These are phyloP conservation scores for Pythium pyrilobum DNA, from an alignment of 352 stramenopile species.

Conservation along the genomic window DNA sequence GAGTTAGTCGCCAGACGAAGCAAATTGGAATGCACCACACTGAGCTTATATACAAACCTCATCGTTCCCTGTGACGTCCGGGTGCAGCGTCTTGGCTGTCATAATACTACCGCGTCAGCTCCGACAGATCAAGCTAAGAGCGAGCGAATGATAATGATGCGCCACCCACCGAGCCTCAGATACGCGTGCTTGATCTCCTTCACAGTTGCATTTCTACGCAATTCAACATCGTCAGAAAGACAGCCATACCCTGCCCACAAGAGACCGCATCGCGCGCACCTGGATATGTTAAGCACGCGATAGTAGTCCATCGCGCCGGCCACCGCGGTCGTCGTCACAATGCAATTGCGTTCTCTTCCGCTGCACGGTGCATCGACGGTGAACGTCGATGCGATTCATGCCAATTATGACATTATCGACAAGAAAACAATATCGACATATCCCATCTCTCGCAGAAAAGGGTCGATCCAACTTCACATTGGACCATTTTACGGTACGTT, in stretches of 20 bases:
- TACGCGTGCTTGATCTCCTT: slow-evolving; percentile 84
- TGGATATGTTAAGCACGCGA: slow-evolving; percentile 67
- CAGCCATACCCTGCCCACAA: background rate
- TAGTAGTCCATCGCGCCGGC: slow-evolving; percentile 59
- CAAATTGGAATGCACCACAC: background rate
- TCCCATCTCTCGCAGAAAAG: too few relatives aligned
- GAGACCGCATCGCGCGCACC: slow-evolving; percentile 19
- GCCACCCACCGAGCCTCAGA: slow-evolving; percentile 50
- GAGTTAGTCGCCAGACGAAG: background rate
- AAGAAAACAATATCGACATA: too few relatives aligned
- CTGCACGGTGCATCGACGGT: too few relatives aligned
- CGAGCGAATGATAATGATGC: background rate
- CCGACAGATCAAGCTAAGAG: background rate
- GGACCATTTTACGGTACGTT: too few relatives aligned
- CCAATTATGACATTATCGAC: too few relatives aligned
- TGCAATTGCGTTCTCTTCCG: too few relatives aligned
- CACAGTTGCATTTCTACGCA: slow-evolving; percentile 35
- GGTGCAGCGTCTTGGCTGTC: slow-evolving; percentile 71
- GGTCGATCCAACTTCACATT: too few relatives aligned
- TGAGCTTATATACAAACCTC: slow-evolving; percentile 16
- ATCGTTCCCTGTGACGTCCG: slow-evolving; percentile 82
- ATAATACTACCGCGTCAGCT: background rate
- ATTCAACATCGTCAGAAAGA: background rate
- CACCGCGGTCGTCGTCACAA: too few relatives aligned
- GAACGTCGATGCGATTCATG: too few relatives aligned